phyloP scores from a whole-genome alignment of 345 rosid species.

The Ricinus communis region DNA sequence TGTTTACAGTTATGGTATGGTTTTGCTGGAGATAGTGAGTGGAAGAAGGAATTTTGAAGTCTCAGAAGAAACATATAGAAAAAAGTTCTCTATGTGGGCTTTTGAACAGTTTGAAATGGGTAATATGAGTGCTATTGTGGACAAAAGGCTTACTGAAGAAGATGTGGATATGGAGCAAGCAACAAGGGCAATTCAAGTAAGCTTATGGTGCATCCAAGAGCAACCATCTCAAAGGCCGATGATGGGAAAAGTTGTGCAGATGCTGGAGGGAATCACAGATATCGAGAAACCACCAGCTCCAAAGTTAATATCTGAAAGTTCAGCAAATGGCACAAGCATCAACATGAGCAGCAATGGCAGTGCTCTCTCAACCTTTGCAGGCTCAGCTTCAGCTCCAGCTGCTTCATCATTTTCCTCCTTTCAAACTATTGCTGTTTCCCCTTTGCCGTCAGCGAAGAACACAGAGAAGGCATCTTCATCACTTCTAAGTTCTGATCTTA shows the following conservation, averaged over 20 bases:
- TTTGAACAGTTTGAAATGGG: slow-evolving; percentile 49
- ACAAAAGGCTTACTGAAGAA: slow-evolving; percentile 12
- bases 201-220: slow-evolving; percentile 35
- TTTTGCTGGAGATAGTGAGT: slow-evolving; percentile 32
- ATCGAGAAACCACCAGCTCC: slow-evolving; percentile 54
- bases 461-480: slow-evolving; percentile 41
- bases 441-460: slow-evolving; percentile 37
- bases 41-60: slow-evolving; percentile 31
- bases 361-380: slow-evolving; percentile 40
- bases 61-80: slow-evolving; percentile 32
- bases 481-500: slow-evolving; percentile 25
- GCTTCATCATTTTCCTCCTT: slow-evolving; percentile 50
- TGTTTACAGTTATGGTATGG: slow-evolving; percentile 32
- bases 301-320: slow-evolving; percentile 34
- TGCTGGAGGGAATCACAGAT: slow-evolving; percentile 44
- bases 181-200: slow-evolving; percentile 21
- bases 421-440: slow-evolving; percentile 42
- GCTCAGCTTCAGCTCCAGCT: slow-evolving; percentile 43
- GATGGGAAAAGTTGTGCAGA: slow-evolving; percentile 34
- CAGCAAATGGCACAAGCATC: slow-evolving; percentile 35
- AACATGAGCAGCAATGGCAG: slow-evolving; percentile 38
- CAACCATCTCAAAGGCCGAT: slow-evolving; percentile 31
- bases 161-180: slow-evolving; percentile 24
- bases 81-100: slow-evolving; percentile 62
- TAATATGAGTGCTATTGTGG: slow-evolving; percentile 16